Evolutionary conservation across 495 filamentous ascomycete species (phyloP).

Genomic region (Penicillium antarcticum): DNA sequence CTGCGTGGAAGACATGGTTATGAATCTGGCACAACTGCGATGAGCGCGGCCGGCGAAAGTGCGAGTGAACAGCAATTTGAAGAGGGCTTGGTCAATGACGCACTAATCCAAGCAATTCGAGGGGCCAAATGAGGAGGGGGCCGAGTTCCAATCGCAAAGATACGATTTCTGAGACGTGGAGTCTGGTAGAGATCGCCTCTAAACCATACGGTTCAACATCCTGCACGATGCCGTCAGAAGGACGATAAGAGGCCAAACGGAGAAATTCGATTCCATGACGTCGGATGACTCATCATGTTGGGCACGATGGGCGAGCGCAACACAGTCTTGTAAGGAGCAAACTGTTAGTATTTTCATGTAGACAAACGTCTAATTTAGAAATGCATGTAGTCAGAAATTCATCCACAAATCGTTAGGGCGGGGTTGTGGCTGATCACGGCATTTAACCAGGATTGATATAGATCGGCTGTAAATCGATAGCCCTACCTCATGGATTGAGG

Average conservation of each 20-base stretch:
- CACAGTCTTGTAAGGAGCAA: not conserved
- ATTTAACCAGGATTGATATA: not conserved
- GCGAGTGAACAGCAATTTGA: slow-evolving; percentile 29
- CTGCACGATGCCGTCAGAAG: slow-evolving; percentile 6
- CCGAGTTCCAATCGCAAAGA: slow-evolving; percentile 8
- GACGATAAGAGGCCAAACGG: not conserved
- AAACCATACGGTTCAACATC: slow-evolving; percentile 12
- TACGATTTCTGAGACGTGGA: not conserved
- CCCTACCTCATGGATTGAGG: not conserved
- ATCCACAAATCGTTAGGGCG: no score
- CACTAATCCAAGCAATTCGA: slow-evolving; percentile 16
- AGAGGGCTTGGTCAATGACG: slow-evolving; percentile 19
- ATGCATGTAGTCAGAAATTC: not conserved
- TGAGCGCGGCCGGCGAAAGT: slow-evolving; percentile 32
- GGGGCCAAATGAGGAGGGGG: slow-evolving; percentile 11
- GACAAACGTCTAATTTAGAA: not conserved
- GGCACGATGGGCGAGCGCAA: not conserved
- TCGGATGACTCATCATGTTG: slow-evolving; percentile 27
- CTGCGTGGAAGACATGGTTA: slow-evolving; percentile 20
- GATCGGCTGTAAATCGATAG: not conserved
- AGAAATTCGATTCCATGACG: slow-evolving; percentile 23
- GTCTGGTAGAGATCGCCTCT: not conserved
- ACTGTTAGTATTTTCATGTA: not conserved
- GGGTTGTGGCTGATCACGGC: no score
- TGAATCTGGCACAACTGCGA: slow-evolving; percentile 29